Percentiles rank a stretch among this genome's conserved stretches.
These are phyloP conservation scores for Beta lomatogona DNA, from an alignment of 179 eudicot species.

Conservation along the genomic window DNA sequence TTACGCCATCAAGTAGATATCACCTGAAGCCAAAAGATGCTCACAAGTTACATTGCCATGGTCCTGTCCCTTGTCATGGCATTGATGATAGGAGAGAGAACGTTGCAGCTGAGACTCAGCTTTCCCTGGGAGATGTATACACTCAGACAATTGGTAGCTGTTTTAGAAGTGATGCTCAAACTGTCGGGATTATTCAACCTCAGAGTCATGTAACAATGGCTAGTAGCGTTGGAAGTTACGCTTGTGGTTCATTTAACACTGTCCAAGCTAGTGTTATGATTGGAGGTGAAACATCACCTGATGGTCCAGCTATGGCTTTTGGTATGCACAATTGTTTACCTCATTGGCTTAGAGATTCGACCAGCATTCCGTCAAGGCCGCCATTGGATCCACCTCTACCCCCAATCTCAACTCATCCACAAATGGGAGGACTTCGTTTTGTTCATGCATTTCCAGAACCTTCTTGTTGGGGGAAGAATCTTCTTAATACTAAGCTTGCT, in stretches of 20 bases:
- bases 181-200: conserved; percentile 18
- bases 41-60: conserved; percentile 21
- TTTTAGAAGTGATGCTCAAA: conserved; percentile 20
- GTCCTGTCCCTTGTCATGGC: conserved; percentile 19
- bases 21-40: conserved; percentile 25
- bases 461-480: conserved; percentile 16
- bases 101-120: conserved; percentile 35
- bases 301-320: conserved; percentile 21
- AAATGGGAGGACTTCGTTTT: conserved; percentile 22
- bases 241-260: conserved; percentile 20
- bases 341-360: conserved; percentile 53
- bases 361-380: conserved; percentile 24
- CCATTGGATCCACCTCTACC: conserved; percentile 19
- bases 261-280: conserved; percentile 26
- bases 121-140: conserved; percentile 54
- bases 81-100: conserved; percentile 27
- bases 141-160: conserved; percentile 30
- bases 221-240: conserved; percentile 21
- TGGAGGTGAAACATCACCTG: conserved; percentile 15
- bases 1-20: conserved; percentile 28
- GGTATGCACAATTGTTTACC: conserved; percentile 34
- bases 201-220: conserved; percentile 31
- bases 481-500: conserved; percentile 1
- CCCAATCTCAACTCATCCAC: conserved; percentile 26
- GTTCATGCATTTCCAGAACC: conserved; percentile 36